Base-by-base conservation (phyloP, 306 rosid species). In the Coriaria nepalensis region DNA sequence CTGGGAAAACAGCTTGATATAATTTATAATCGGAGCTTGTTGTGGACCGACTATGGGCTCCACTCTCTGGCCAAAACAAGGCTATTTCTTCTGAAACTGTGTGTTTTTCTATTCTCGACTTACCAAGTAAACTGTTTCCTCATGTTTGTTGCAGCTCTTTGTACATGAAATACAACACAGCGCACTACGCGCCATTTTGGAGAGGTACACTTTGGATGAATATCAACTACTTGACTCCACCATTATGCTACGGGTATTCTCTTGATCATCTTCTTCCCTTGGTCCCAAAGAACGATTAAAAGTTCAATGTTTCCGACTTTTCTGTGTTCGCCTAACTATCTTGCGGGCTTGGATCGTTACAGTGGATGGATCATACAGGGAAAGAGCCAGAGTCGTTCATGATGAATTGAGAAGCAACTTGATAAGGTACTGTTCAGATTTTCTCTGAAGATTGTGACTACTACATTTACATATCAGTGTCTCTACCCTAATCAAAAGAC, bases 101-200 rank as follows among this genome's bases (percentile, higher is more conserved):
- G n/a, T n/a, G n/a, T n/a, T n/a, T n/a, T n/a, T n/a, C n/a, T n/a
- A n/a, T n/a, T n/a, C n/a, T n/a, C n/a, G n/a, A n/a, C n/a, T n/a
- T n/a, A n/a, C n/a, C n/a, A n/a, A n/a, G n/a, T n/a, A n/a, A n/a
- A n/a, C 12, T 43, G 66, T 40, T 33, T 47, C 11, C 44, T 62
- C 50, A 8, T 47, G 33, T 51, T 12, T 49, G 44, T 3, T 20
- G 7, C 67, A 85, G 94, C 71, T 79, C 95, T 39, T 6, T 85
- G 65, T 81, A 90, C 82, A 85, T 90, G 95, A 90, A 85, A 65
- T 62, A 53, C 64, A 90, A 90, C 68, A 79, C 98, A 33, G 92
- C 84, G 74, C 93, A 85, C 13, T 95, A 81, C n/a, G 57, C 83
- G 10, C 98, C 95, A 0, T 90, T 81, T 58, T 90, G 95, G 98